A percentile compares a stretch with the other conserved stretches of the same genome.
These are phyloP conservation scores for Russula dissimulans DNA, from an alignment of 768 basidiomycete species.

Conservation along the genomic window DNA sequence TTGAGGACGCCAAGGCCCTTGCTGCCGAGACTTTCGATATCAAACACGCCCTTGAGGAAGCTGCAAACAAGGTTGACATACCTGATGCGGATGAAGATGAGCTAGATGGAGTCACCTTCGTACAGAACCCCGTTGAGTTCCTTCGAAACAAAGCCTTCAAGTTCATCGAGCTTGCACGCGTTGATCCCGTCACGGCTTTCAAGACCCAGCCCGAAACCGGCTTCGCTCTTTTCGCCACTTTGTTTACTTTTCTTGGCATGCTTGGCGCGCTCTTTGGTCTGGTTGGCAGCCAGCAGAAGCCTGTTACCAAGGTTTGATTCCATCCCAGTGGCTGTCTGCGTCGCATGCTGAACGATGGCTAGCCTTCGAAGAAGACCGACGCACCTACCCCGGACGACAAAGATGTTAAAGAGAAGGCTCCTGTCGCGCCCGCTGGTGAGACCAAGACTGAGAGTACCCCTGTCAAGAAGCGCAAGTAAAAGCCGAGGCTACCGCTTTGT, in stretches of 20 bases:
- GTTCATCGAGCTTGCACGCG: conserved; percentile 71
- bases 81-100: conserved; percentile 35
- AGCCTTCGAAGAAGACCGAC: conserved; percentile 76
- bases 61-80: conserved; percentile 40
- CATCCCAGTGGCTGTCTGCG: not conserved
- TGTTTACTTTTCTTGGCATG: conserved; percentile 80
- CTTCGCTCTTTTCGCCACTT: conserved; percentile 59
- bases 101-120: conserved; percentile 41
- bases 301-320: conserved; percentile 54
- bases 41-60: conserved; percentile 79
- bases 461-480: conserved; percentile 69
- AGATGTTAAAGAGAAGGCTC: conserved; percentile 49
- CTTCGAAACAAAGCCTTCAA: conserved; percentile 66
- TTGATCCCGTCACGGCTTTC: conserved; percentile 74
- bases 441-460: conserved; percentile 61
- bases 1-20: conserved; percentile 73
- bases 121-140: conserved; percentile 69
- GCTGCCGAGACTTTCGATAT: conserved; percentile 84
- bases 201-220: conserved; percentile 85
- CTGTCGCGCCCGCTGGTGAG: conserved; percentile 64
- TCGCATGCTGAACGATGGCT: conserved; percentile 4
- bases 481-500: not conserved
- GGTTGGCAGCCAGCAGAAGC: conserved; percentile 63
- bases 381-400: conserved; percentile 54
- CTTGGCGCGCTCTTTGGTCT: conserved; percentile 71